Evolutionary conservation across 805 yeast genomes (phyloP).

Genomic region (Sporopachydermia lactativora): DNA sequence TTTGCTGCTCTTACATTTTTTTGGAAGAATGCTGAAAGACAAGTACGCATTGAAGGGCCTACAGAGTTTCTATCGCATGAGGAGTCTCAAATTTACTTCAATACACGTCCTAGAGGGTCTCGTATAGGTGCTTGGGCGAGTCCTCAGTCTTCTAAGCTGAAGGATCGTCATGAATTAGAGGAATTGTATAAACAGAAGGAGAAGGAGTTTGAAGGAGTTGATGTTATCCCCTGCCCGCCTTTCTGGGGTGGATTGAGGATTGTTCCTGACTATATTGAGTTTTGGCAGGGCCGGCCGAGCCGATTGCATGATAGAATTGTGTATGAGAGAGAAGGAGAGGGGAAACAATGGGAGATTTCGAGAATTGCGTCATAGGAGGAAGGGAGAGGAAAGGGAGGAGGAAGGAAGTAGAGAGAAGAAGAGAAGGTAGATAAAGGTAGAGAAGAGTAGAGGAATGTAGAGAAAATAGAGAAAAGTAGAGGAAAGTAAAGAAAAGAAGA

Average conservation of each 20-base stretch:
- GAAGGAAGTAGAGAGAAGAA: background rate
- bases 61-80: constrained; percentile 63
- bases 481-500: no score
- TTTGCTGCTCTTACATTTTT: constrained; percentile 77
- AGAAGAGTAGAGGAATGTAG: no score
- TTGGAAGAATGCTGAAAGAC: constrained; percentile 86
- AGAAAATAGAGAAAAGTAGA: no score
- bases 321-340: constrained; percentile 41
- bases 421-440: background rate
- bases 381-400: background rate
- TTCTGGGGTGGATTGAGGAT: constrained; percentile 93
- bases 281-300: constrained; percentile 92
- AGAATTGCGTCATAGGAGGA: constrained; percentile 55
- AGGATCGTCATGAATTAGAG: constrained; percentile 50
- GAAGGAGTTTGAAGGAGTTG: constrained; percentile 43
- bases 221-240: constrained; percentile 78
- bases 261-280: constrained; percentile 82
- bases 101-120: constrained; percentile 84
- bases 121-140: constrained; percentile 96
- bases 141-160: constrained; percentile 61
- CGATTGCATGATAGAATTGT: constrained; percentile 84
- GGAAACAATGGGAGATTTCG: constrained; percentile 42
- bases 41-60: constrained; percentile 82
- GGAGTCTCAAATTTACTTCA: constrained; percentile 64
- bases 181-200: constrained; percentile 30